Percentiles rank a stretch among this genome's conserved stretches.
phyloP scores from a whole-genome alignment of 148 eudicot species.

The Polygonum aviculare region DNA sequence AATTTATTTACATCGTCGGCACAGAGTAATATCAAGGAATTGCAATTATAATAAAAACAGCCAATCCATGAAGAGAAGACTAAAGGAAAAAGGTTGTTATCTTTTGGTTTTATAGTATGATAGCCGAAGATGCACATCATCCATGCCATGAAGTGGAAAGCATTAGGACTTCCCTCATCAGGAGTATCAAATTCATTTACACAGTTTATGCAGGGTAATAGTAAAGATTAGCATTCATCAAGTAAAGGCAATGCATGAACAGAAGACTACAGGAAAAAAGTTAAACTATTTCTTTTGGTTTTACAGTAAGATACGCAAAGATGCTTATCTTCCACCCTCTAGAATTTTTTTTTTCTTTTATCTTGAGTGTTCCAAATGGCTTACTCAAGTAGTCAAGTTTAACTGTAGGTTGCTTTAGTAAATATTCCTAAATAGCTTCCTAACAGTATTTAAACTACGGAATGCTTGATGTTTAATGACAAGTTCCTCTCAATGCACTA shows the following conservation, averaged over 20 bases:
- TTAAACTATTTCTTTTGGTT: background rate
- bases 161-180: background rate
- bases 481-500: background rate
- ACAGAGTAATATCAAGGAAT: too few species aligned
- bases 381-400: background rate
- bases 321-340: background rate
- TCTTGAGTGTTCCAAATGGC: background rate
- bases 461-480: background rate
- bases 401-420: background rate
- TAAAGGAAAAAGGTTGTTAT: too few species aligned
- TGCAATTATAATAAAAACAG: too few species aligned
- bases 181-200: background rate
- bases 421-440: background rate
- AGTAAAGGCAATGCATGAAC: background rate
- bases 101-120: too few species aligned
- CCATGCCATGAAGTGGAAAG: conserved; percentile 12
- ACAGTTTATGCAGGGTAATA: too few species aligned
- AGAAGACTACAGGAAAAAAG: background rate
- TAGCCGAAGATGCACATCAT: too few species aligned
- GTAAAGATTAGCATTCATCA: background rate
- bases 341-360: background rate
- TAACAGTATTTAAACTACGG: background rate
- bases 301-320: background rate
- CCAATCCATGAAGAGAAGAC: too few species aligned
- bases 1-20: background rate